Evolutionary conservation across 805 yeast genomes (phyloP).

Genomic region (Sugiyamaella boreocaroliniensis): DNA sequence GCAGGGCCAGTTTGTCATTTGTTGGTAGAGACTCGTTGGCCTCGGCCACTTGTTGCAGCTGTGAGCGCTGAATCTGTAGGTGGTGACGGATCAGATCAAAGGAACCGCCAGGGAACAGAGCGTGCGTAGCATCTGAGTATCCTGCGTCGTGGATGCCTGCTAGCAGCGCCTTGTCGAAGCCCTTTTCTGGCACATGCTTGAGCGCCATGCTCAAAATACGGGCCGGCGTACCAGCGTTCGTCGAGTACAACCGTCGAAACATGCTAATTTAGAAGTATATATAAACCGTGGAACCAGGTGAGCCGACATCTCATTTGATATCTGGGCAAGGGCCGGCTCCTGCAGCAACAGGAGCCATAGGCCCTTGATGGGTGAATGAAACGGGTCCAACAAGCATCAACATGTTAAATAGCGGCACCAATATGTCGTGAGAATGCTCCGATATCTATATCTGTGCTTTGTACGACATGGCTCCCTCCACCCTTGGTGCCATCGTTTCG

Average conservation of each 20-base stretch:
- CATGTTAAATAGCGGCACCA: no score
- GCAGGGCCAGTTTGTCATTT: constrained; percentile 35
- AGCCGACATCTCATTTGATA: background rate
- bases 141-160: constrained; percentile 44
- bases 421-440: no score
- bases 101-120: constrained; percentile 40
- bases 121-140: constrained; percentile 45
- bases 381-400: no score
- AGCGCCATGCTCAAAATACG: constrained; percentile 37
- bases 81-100: constrained; percentile 52
- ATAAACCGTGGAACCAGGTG: background rate
- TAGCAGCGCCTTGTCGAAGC: constrained; percentile 46
- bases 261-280: background rate
- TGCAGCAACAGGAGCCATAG: no score
- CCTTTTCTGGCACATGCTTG: constrained; percentile 42
- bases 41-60: constrained; percentile 28
- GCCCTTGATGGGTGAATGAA: no score
- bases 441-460: no score
- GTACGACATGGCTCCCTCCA: background rate
- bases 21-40: constrained; percentile 14
- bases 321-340: no score
- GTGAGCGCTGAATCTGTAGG: constrained; percentile 36
- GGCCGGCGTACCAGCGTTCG: constrained; percentile 15
- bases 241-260: constrained; percentile 4
- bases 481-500: background rate